Evolutionary conservation across 352 stramenopile genomes (phyloP).

Genomic region (Phytophthora tentaculata): DNA sequence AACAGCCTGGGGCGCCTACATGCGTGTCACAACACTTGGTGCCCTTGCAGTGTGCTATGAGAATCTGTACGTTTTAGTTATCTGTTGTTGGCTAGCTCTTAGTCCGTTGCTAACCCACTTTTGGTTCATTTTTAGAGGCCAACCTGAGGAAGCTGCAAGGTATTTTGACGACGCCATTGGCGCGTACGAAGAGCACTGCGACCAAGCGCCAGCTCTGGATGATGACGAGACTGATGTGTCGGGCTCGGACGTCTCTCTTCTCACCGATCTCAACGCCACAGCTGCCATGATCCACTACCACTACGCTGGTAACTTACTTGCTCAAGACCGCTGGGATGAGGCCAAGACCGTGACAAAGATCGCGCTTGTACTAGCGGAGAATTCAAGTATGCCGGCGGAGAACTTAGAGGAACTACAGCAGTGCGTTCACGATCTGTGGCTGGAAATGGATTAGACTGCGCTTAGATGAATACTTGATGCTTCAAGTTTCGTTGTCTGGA

Average conservation of each 20-base stretch:
- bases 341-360: slow-evolving; percentile 34
- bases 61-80: slow-evolving; percentile 24
- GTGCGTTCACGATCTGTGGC: slow-evolving; percentile 35
- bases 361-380: slow-evolving; percentile 29
- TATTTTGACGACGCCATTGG: slow-evolving; percentile 36
- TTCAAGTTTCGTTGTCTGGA: no score
- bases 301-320: slow-evolving; percentile 33
- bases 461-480: no score
- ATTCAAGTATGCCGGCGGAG: slow-evolving; percentile 31
- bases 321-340: slow-evolving; percentile 33
- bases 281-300: slow-evolving; percentile 40
- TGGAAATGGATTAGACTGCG: slow-evolving; percentile 37
- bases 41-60: slow-evolving; percentile 37
- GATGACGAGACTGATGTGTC: slow-evolving; percentile 12
- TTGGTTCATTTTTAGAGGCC: slow-evolving; percentile 13
- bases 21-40: slow-evolving; percentile 33
- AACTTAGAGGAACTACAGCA: slow-evolving; percentile 39
- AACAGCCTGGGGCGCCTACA: slow-evolving; percentile 26
- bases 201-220: slow-evolving; percentile 10
- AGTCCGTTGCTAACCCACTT: background rate
- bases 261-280: slow-evolving; percentile 33
- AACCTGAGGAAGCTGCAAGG: slow-evolving; percentile 23
- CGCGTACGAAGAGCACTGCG: slow-evolving; percentile 37
- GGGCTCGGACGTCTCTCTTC: slow-evolving; percentile 16
- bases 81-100: background rate